Evolutionary conservation across 495 filamentous ascomycete species (phyloP), one percentile per base, ranked within the genome.

Genomic region (Trichocladium antarcticum): DNA sequence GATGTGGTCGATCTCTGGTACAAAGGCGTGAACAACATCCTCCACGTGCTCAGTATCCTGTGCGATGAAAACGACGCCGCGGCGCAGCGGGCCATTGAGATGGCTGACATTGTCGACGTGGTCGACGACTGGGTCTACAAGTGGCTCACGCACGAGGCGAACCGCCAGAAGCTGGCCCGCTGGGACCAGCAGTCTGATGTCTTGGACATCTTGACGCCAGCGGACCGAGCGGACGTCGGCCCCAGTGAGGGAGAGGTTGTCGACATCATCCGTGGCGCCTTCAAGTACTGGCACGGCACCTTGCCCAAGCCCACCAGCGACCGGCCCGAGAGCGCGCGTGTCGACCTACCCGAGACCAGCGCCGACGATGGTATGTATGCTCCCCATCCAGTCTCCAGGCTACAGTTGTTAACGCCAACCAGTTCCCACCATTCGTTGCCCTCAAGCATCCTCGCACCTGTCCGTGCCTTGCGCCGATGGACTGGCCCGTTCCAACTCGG

Each of bases 1-100:
- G 77, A 81, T 52, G 55, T 60, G 3, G 47, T 62, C 36, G 77
- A 80, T 43, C 69, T 78, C 21, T 73, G 68, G 42, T 12, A 61
- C 22, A 48, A 69, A 14, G 69, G 73, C 5, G 59, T 66, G 0
- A 49, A 50, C 17, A 80, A 80, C 47, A 63, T 79, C 27, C 66
- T 48, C 51, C 50, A 50, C 3, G 64, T 73, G 6, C 46, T 73
- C 16, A 35, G 57, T 9, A 53, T 50, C 3, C 32, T 71, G 15
- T 36, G 43, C 32, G 55, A 58, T 12, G 55, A 70, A 57, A 70
- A 70, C 31, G 27, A 59, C 12, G 34, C 1, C 14, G 12, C 12
- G 5, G 31, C 12, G 10, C 31, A 10, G 9, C 7, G 3, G n/a
- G 5, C 47, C 11, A 45, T 32, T 37, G 36, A 45, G 36, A n/a